Evolutionary conservation across 352 stramenopile species (phyloP), one percentile per base, ranked within the genome.

Genomic region (Phytophthora boehmeriae): DNA sequence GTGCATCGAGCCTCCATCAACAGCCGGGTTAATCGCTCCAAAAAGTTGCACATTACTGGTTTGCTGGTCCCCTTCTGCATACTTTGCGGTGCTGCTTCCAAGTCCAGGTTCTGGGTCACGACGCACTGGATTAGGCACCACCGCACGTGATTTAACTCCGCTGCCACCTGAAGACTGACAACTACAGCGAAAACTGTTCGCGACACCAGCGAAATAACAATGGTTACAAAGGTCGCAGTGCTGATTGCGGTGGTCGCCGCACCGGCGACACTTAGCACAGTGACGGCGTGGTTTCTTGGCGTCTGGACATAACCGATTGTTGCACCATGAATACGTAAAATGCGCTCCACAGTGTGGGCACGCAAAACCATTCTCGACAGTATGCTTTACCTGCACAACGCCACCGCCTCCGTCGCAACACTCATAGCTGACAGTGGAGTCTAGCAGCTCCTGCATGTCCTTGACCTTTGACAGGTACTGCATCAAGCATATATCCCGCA

Each of bases 321-420:
- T 92, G 73, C 84, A 93, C 84, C 84, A 93, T 42, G 84, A 93
- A 55, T 92, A 93, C 22, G 80, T 92, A 60, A 78, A 92, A 30
- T 83, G 72, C 6, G 76, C 73, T 8, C 68, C 43, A 45, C 83
- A 92, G 43, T 73, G 71, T 17, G 83, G 75, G 39, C 83, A 92
- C 23, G 70, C 52, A 34, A 89, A 90, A 8, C 83, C 83, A 28
- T 73, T 71, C 47, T 90, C 76, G 6, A 89, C 65, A 22, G 79
- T 81, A 14, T 88, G 62, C 53, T 90, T 90, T 32, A 90, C 83
- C 59, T 86, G 78, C 28, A 90, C 83, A 5, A 71, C 63, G 8
- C 73, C 73, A 46, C 63, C 58, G 11, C 76, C 75, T 58, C 59
- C 67, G 30, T 82, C 68, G 42, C 78, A 87, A 48, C 85, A 94